Evolutionary conservation across 306 rosid species (phyloP).

Genomic region (Acacia confusa): DNA sequence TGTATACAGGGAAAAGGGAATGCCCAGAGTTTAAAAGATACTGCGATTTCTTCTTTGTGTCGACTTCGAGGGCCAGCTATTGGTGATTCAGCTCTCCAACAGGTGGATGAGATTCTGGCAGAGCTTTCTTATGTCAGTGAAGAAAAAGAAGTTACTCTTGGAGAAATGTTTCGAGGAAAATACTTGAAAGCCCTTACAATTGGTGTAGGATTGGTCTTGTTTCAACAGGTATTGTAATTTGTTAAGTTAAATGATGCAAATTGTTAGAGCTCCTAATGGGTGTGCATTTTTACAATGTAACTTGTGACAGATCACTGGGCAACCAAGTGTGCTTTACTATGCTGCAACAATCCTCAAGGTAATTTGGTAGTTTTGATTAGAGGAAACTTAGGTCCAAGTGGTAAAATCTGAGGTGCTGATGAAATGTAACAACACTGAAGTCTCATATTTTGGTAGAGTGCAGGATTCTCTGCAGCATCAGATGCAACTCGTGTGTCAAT

Average conservation of each 20-base stretch:
- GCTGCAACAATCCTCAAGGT: conserved; percentile 94
- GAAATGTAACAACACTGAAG: conserved; percentile 34
- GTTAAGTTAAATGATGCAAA: conserved; percentile 30
- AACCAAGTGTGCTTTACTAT: conserved; percentile 97
- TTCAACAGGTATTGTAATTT: conserved; percentile 79
- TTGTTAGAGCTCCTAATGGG: conserved; percentile 20
- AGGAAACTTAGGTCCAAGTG: conserved; percentile 25
- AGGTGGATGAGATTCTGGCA: conserved; percentile 75
- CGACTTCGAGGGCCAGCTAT: conserved; percentile 62
- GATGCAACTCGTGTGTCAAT: conserved; percentile 97
- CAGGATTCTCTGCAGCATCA: conserved; percentile 90
- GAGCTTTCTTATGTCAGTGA: conserved; percentile 77
- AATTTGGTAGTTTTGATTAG: conserved; percentile 31
- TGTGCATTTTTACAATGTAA: conserved; percentile 41
- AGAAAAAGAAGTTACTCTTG: conserved; percentile 58
- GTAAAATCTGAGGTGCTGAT: conserved; percentile 6
- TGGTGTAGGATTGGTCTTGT: conserved; percentile 83
- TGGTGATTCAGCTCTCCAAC: conserved; percentile 60
- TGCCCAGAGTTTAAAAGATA: conserved; percentile 47
- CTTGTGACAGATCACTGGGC: conserved; percentile 88
- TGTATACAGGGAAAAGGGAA: conserved; percentile 79
- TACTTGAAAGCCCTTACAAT: conserved; percentile 76
- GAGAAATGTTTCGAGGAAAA: conserved; percentile 81
- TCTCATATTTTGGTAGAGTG: conserved; percentile 55
- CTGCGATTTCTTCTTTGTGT: conserved; percentile 54